Evolutionary conservation across 2,329 filamentous ascomycete species (phyloP), one percentile per base, ranked within the genome.

Genomic region (Alternaria consortialis): DNA sequence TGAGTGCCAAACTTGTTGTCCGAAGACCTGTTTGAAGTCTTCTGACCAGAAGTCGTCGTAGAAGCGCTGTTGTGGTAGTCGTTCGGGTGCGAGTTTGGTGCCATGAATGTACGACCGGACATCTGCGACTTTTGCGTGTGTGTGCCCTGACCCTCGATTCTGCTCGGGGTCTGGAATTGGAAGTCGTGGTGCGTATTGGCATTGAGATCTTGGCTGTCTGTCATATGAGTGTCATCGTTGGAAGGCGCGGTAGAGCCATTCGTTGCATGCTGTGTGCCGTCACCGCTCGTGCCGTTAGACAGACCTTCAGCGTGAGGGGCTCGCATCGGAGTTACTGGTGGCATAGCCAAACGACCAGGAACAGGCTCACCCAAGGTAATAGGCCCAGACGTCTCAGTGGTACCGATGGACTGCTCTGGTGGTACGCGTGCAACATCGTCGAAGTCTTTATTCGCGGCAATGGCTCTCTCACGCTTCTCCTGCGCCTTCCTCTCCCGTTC

Each of bases 51-150:
- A 23, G 88, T 89, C 1, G 94, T 97, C 1, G 94, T 96, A 2
- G 93, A 97, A 2, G 93, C 94, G 72, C 97, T 93, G 71, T 98
- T 97, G 54, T 89, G 81, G 60, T 88, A 89, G 86, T 89, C 86
- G 23, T 82, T 81, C 15, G 84, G 80, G 72, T 88, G 84, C 32
- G 87, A 87, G 59, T 85, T 84, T 12, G 83, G 83, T 8, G 83
- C 82, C 80, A 89, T 84, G 23, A 85, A 86, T 2, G 86, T 89
- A 67, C 87, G 84, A 7, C 82, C 84, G 27, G 89, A 90, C 44
- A 84, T 80, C 74, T 91, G 91, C 1, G 90, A 91, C 23, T 88
- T 82, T 80, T 87, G 59, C 75, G 86, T 79, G 61, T 75, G 67
- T 25, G 72, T 72, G 80, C 85, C 75, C 60, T 76, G 72, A 5